Conservation (phyloP, 768 basidiomycete genomes). For the Pholiota molesta region DNA sequence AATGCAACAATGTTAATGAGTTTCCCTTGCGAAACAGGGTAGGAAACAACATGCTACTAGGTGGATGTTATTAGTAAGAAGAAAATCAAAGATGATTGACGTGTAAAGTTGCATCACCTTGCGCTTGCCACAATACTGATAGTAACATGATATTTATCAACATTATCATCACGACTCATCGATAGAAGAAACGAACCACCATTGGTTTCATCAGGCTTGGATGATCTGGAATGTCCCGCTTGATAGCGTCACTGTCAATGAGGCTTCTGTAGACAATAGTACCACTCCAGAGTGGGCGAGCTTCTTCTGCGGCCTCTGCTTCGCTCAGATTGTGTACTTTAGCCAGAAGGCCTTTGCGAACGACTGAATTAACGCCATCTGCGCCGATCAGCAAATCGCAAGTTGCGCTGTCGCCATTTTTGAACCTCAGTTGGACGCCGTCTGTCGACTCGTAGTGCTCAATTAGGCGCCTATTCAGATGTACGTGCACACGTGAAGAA, state of each 20-base stretch:
- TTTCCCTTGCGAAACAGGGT: constrained; percentile 33
- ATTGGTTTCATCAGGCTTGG: constrained; percentile 28
- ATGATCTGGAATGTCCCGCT: constrained; percentile 25
- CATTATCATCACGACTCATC: neutral
- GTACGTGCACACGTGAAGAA: constrained; percentile 29
- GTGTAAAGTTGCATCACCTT: constrained; percentile 6
- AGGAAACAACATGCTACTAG: constrained; percentile 34
- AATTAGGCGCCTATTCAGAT: constrained; percentile 43
- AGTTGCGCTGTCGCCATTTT: constrained; percentile 55
- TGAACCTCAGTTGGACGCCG: constrained; percentile 51
- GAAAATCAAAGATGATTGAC: no score
- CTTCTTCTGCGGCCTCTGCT: constrained; percentile 21
- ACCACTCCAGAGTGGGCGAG: constrained; percentile 44
- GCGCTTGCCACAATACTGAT: constrained; percentile 20
- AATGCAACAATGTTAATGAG: constrained; percentile 32
- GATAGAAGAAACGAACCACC: constrained; percentile 17
- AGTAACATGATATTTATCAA: neutral
- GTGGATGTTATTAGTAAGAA: neutral
- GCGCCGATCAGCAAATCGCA: constrained; percentile 71
- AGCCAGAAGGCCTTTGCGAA: constrained; percentile 31
- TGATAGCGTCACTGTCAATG: constrained; percentile 26
- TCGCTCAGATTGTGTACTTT: constrained; percentile 7
- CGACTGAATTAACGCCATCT: constrained; percentile 61
- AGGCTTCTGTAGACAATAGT: constrained; percentile 38
- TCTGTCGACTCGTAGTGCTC: constrained; percentile 46